Evolutionary conservation across 1,284 basidiomycete species (phyloP).

Genomic region (Puccinia triticina): DNA sequence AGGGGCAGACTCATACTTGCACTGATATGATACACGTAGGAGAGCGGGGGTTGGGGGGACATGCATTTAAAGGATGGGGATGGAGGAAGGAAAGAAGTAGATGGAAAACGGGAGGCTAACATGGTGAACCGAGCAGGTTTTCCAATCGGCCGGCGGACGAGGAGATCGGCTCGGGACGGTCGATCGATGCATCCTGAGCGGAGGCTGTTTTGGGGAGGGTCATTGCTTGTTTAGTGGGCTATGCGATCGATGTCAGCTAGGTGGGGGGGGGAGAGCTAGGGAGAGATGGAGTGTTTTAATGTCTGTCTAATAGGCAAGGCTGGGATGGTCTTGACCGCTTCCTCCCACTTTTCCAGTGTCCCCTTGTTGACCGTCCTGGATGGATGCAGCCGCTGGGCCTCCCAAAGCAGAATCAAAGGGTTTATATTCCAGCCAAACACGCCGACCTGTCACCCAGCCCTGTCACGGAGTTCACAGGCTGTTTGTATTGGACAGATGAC

Average conservation of each 20-base stretch:
- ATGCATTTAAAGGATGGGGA: not conserved
- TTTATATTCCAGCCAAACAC: conserved; percentile 10
- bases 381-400: too few relatives aligned
- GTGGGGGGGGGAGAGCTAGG: too few relatives aligned
- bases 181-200: not conserved
- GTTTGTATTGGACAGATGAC: not conserved
- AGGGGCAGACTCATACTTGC: not conserved
- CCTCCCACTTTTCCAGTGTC: not conserved
- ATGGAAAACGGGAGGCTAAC: not conserved
- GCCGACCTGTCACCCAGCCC: not conserved
- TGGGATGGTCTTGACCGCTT: not conserved
- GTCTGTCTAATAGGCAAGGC: not conserved
- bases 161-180: not conserved
- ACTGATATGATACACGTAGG: not conserved
- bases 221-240: not conserved
- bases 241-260: too few relatives aligned
- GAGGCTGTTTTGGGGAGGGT: not conserved
- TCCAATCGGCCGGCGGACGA: not conserved
- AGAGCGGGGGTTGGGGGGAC: not conserved
- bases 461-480: not conserved
- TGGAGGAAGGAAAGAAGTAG: not conserved
- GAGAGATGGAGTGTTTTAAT: too few relatives aligned
- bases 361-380: conserved; percentile 3
- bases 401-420: too few relatives aligned
- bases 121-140: conserved; percentile 1